Percentiles rank a stretch among this genome's conserved stretches.
Evolutionary conservation across 768 basidiomycete species (phyloP).

Genomic region (Suillus occidentalis): DNA sequence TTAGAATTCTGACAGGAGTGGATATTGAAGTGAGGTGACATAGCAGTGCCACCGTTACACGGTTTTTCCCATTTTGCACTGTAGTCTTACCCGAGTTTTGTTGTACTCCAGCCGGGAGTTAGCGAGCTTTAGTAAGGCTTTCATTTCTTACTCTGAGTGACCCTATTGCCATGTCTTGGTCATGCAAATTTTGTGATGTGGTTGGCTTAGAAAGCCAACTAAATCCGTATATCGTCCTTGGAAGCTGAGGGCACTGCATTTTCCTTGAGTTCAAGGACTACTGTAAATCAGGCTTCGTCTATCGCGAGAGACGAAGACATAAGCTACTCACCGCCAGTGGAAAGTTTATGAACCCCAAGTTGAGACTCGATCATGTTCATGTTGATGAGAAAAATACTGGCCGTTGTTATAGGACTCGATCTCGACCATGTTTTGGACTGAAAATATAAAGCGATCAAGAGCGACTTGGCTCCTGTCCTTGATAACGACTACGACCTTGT

Average conservation of each 20-base stretch:
- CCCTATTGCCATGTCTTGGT: no score
- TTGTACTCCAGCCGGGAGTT: no score
- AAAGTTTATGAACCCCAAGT: conserved; percentile 56
- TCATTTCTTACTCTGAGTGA: no score
- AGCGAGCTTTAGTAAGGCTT: no score
- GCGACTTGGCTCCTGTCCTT: conserved; percentile 78
- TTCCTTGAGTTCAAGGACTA: conserved; percentile 80
- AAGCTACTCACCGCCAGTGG: conserved; percentile 37
- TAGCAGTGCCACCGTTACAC: no score
- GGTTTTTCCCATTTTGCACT: no score
- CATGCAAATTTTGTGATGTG: no score
- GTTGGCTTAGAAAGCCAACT: no score
- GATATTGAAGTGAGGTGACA: no score
- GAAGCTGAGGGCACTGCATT: conserved; percentile 52
- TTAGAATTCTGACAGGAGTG: no score
- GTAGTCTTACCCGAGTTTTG: no score
- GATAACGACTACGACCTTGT: conserved; percentile 81
- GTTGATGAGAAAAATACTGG: no score
- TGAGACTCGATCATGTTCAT: conserved; percentile 43
- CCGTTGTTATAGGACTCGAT: conserved; percentile 64
- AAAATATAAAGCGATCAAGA: conserved; percentile 91
- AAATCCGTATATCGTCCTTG: conserved; percentile 41
- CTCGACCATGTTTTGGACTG: conserved; percentile 78
- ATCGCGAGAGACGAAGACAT: not conserved
- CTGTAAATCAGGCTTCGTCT: conserved; percentile 79